These are phyloP conservation scores for Colletotrichum paranaense DNA, from an alignment of 2,329 filamentous ascomycete species.

Conservation along the genomic window DNA sequence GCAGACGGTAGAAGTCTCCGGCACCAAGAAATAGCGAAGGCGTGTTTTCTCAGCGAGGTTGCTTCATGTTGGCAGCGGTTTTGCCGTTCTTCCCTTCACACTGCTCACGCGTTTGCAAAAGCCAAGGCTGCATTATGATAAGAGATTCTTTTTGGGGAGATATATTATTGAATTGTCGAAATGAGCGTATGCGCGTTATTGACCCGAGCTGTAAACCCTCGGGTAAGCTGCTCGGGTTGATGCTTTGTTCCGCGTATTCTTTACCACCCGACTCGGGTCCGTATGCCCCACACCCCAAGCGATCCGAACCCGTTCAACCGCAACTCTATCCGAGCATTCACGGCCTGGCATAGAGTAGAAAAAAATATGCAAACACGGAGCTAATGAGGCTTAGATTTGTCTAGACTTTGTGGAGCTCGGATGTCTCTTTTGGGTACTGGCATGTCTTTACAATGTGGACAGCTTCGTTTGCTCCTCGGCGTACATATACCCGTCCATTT, in stretches of 20 bases:
- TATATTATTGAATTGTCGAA: neutral
- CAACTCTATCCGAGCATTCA: neutral
- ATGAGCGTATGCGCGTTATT: neutral
- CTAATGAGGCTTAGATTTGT: neutral
- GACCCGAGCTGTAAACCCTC: conserved; percentile 34
- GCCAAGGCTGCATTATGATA: neutral
- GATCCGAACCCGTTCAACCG: neutral
- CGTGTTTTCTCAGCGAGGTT: no score
- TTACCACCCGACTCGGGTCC: neutral
- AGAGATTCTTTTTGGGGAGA: neutral
- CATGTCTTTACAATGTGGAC: neutral
- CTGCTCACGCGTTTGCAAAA: neutral
- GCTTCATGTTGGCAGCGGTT: no score
- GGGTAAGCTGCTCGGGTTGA: neutral
- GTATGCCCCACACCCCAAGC: neutral
- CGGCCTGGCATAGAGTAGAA: neutral
- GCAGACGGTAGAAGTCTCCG: no score
- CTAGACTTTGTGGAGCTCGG: neutral
- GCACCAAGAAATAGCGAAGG: no score
- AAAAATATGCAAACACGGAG: neutral
- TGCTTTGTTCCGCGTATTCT: neutral
- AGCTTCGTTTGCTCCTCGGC: neutral
- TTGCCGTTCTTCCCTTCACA: no score
- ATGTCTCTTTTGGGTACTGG: neutral
- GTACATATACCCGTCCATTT: neutral